Evolutionary conservation across 257 asterid genomes (phyloP).

Genomic region (Solanum dulcamara): DNA sequence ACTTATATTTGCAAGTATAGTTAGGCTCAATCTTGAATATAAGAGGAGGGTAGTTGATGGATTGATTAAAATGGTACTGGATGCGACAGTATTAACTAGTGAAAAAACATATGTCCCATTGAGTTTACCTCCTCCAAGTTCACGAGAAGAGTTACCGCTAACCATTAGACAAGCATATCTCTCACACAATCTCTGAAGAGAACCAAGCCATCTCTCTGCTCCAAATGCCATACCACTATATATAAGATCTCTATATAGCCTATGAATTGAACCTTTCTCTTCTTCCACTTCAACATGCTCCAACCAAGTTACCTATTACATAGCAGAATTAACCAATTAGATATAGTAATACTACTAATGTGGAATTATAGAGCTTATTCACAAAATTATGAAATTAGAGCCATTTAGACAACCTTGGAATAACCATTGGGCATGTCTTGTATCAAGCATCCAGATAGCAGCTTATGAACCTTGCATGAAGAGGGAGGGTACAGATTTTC

Average conservation of each 20-base stretch:
- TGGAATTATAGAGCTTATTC: neutral
- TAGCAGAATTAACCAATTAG: neutral
- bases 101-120: neutral
- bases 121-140: slow-evolving; percentile 69
- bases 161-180: slow-evolving; percentile 77
- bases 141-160: slow-evolving; percentile 48
- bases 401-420: slow-evolving; percentile 31
- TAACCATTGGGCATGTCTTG: slow-evolving; percentile 98
- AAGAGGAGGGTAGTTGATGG: neutral
- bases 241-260: slow-evolving; percentile 64
- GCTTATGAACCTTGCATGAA: slow-evolving; percentile 36
- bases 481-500: slow-evolving; percentile 40
- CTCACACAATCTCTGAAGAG: slow-evolving; percentile 73
- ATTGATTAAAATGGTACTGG: neutral
- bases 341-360: neutral
- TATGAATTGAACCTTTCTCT: slow-evolving; percentile 48
- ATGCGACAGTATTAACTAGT: neutral
- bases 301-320: slow-evolving; percentile 73
- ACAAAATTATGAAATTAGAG: neutral
- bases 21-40: neutral
- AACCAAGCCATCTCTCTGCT: slow-evolving; percentile 87
- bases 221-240: slow-evolving; percentile 76
- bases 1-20: neutral
- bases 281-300: slow-evolving; percentile 92
- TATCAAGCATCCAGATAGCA: slow-evolving; percentile 90